Percentiles rank a stretch among this genome's conserved stretches.
Evolutionary conservation across 805 yeast genomes (phyloP).

Genomic region (Candida maris): DNA sequence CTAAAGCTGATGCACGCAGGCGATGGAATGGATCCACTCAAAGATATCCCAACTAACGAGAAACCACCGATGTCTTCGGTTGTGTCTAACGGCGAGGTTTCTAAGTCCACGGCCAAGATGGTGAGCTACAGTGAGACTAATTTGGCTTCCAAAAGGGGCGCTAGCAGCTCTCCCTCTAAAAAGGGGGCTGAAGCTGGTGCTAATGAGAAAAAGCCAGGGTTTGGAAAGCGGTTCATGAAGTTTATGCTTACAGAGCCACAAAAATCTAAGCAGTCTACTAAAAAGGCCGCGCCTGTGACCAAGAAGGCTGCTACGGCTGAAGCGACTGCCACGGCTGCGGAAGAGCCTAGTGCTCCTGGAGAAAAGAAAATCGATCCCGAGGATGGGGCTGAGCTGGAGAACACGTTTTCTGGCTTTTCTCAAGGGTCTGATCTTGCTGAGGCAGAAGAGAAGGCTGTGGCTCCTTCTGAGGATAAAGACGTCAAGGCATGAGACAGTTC

Average conservation of each 20-base stretch:
- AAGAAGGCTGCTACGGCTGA: not conserved
- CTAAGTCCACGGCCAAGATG: slow-evolving; percentile 9
- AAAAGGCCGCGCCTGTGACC: slow-evolving; percentile 8
- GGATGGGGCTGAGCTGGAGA: slow-evolving; percentile 16
- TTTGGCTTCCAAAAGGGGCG: slow-evolving; percentile 10
- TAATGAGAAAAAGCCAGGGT: slow-evolving; percentile 12
- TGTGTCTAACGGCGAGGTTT: slow-evolving; percentile 20
- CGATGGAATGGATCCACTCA: slow-evolving; percentile 32
- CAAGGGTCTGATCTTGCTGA: slow-evolving; percentile 37
- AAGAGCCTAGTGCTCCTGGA: not conserved
- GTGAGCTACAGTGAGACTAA: slow-evolving; percentile 7
- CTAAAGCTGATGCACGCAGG: slow-evolving; percentile 27
- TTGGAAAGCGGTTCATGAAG: slow-evolving; percentile 21
- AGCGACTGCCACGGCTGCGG: not conserved
- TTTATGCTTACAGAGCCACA: slow-evolving; percentile 23
- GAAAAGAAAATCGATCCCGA: not conserved
- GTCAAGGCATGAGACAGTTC: too few species aligned
- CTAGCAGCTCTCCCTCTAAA: slow-evolving; percentile 5
- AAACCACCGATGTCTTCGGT: slow-evolving; percentile 34
- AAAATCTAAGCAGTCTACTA: slow-evolving; percentile 15
- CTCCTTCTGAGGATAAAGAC: too few species aligned
- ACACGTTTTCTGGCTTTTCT: slow-evolving; percentile 42
- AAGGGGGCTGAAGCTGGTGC: slow-evolving; percentile 1
- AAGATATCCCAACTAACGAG: slow-evolving; percentile 36
- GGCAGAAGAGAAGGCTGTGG: not conserved